Base-by-base conservation (phyloP, 257 asterid species). In the Cinchona pubescens region DNA sequence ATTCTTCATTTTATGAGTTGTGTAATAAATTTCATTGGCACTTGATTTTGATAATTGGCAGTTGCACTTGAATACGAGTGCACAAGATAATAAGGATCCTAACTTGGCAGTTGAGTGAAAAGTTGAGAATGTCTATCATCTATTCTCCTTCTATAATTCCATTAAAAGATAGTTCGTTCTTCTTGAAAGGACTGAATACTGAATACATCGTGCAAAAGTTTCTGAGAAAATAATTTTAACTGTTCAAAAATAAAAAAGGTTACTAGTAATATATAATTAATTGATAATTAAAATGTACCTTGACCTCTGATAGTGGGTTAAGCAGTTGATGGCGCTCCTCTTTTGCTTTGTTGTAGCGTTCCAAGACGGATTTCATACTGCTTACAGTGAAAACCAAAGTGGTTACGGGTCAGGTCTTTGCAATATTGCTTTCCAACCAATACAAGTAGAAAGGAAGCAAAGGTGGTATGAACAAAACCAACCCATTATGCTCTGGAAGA, bases 81-180 rank as follows among this genome's bases (percentile, higher is more conserved):
- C 19, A 66, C n/a, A n/a, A n/a, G n/a, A n/a, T n/a, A n/a, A n/a
- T n/a, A n/a, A n/a, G 67, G 74, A 74, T 45, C n/a, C 48, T 61
- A 48, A 27, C 46, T 71, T 71, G 38, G 67, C 40, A n/a, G n/a
- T n/a, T n/a, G n/a, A n/a, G n/a, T 61, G 67, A 56, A 30, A 58
- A 78, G 40, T 30, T 48, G 53, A 79, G 66, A 67, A 35, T 2
- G 46, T 43, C 2, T 25, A 29, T 34, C 32, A 35, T 49, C 64
- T 21, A 32, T 73, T 58, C 46, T 43, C 4, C 0, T 56, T 13
- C 25, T 66, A 71, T 62, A 83, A 83, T 83, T 81, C 85, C 85
- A 83, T 83, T 80, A 81, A 81, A 83, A 83, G 62, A 81, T 81
- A 83, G 83, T 83, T 83, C 85, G 83, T 83, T 83, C 67, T 65